Evolutionary conservation across 2,329 filamentous ascomycete species (phyloP).

Genomic region (Aspergillus ruber): DNA sequence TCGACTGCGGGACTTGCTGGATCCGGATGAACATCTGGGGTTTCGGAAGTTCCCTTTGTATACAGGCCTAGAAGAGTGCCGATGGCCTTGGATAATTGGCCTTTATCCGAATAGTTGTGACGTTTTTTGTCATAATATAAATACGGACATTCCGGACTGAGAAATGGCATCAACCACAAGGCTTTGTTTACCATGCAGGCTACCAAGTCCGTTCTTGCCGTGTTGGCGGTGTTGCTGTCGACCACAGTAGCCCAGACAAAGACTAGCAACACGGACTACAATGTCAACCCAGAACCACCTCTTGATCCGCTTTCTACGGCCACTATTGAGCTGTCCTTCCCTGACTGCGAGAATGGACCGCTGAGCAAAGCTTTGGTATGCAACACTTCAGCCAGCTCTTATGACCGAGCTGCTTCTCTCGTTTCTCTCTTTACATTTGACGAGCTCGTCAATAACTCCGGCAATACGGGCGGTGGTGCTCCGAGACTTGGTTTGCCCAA

Average conservation of each 20-base stretch:
- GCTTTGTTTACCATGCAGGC: conserved; percentile 10
- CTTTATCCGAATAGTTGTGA: conserved; percentile 1
- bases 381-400: conserved; percentile 36
- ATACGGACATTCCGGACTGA: neutral
- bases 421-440: conserved; percentile 46
- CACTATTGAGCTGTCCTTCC: conserved; percentile 31
- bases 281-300: conserved; percentile 17
- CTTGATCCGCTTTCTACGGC: conserved; percentile 9
- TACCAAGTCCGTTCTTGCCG: conserved; percentile 10
- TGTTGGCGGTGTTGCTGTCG: conserved; percentile 17
- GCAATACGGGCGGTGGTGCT: conserved; percentile 45
- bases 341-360: conserved; percentile 48
- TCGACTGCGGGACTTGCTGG: conserved; percentile 16
- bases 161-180: neutral
- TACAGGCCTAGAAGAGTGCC: neutral
- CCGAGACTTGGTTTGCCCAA: conserved; percentile 51
- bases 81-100: neutral
- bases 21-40: conserved; percentile 11
- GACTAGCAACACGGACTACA: conserved; percentile 22
- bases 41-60: neutral
- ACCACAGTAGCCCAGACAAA: conserved; percentile 20
- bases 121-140: neutral
- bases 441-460: conserved; percentile 52
- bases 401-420: conserved; percentile 42
- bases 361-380: conserved; percentile 48